Percentiles rank a stretch among this genome's conserved stretches.
phyloP scores from a whole-genome alignment of 2,329 filamentous ascomycete species.

The Claviceps cyperi region DNA sequence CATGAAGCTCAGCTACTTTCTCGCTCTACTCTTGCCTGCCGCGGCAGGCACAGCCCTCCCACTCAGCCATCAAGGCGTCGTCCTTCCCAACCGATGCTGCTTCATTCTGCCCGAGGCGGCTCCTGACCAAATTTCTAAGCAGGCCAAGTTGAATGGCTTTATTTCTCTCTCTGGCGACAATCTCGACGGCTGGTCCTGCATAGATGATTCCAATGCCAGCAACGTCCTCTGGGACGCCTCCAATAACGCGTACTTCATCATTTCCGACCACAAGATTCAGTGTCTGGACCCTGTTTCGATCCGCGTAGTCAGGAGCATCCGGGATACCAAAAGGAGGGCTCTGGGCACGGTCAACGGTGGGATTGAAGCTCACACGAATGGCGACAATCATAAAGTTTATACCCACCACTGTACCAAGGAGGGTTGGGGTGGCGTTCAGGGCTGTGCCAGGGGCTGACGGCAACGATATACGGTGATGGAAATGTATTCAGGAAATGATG shows the following conservation, averaged over 20 bases:
- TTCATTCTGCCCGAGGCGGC: conserved; percentile 17
- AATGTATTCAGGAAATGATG: too few species aligned
- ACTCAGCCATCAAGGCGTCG: conserved; percentile 6
- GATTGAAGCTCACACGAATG: conserved; percentile 15
- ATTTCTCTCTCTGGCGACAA: conserved; percentile 14
- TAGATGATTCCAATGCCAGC: conserved; percentile 12
- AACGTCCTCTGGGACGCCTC: conserved; percentile 14
- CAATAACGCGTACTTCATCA: conserved; percentile 20
- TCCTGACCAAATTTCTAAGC: conserved; percentile 12
- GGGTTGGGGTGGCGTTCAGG: neutral
- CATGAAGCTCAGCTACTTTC: conserved; percentile 2
- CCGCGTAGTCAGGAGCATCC: conserved; percentile 14
- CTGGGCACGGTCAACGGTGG: conserved; percentile 14
- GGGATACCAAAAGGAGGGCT: conserved; percentile 9
- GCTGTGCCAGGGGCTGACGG: too few species aligned
- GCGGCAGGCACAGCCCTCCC: conserved; percentile 11
- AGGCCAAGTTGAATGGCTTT: conserved; percentile 13
- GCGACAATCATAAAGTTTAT: conserved; percentile 11
- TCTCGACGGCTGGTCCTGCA: conserved; percentile 18
- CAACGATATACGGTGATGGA: too few species aligned
- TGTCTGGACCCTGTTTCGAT: conserved; percentile 20
- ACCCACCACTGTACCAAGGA: conserved; percentile 7
- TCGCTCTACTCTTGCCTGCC: conserved; percentile 10
- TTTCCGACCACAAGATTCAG: conserved; percentile 12
- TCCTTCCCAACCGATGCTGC: conserved; percentile 15